Evolutionary conservation across 768 basidiomycete species (phyloP).

Genomic region (Porphyrellus cyaneotinctus): DNA sequence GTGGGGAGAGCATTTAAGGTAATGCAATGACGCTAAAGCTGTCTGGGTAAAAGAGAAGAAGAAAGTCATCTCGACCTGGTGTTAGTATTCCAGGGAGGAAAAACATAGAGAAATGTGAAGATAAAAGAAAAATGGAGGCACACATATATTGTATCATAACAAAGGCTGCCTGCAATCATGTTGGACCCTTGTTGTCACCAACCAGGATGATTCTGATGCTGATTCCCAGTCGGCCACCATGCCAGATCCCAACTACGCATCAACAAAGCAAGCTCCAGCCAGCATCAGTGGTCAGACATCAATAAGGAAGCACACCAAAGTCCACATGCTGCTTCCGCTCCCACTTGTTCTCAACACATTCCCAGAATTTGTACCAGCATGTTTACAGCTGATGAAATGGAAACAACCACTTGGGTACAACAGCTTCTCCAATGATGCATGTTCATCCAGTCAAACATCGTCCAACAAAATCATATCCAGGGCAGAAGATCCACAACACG

Average conservation of each 20-base stretch:
- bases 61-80: no score
- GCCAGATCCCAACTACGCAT: neutral
- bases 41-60: no score
- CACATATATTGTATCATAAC: no score
- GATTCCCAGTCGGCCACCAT: no score
- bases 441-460: neutral
- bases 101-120: no score
- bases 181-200: no score
- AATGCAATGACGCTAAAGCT: no score
- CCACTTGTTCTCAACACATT: constrained; percentile 6
- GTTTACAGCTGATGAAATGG: neutral
- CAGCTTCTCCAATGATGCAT: neutral
- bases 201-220: neutral
- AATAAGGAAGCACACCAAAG: neutral
- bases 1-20: no score
- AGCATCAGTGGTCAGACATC: neutral
- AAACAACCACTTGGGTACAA: neutral
- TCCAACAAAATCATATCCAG: neutral
- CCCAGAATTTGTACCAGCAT: neutral
- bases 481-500: neutral
- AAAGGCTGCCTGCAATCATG: no score
- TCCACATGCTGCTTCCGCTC: neutral
- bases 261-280: neutral
- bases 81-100: no score
- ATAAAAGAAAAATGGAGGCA: no score